Percentiles rank a stretch among this genome's conserved stretches.
Evolutionary conservation across 129 eudicot genomes (phyloP).

Genomic region (Chrysanthemum seticuspe): DNA sequence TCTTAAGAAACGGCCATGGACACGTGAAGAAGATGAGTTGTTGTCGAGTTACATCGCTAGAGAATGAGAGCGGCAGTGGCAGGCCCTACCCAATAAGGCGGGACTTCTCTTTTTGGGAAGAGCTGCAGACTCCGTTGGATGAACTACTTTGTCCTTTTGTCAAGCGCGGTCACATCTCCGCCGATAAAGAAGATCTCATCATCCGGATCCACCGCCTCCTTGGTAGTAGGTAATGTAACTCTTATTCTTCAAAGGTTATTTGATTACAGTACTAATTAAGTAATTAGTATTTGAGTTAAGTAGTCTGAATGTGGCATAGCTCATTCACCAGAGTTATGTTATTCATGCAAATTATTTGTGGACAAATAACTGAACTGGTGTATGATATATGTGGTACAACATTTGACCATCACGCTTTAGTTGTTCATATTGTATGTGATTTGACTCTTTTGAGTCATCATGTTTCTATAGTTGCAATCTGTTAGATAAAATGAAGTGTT

Average conservation of each 20-base stretch:
- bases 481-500: no score
- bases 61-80: conserved; percentile 72
- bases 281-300: no score
- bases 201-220: conserved; percentile 76
- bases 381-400: no score
- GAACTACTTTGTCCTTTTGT: conserved; percentile 72
- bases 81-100: conserved; percentile 53
- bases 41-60: conserved; percentile 41
- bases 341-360: no score
- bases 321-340: no score
- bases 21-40: conserved; percentile 67
- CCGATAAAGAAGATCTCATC: conserved; percentile 79
- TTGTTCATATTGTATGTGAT: no score
- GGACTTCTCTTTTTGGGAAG: conserved; percentile 67
- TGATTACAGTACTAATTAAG: no score
- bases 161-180: conserved; percentile 61
- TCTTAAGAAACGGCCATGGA: conserved; percentile 60
- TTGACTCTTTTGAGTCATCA: no score
- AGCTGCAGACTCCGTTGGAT: conserved; percentile 86
- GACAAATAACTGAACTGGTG: no score
- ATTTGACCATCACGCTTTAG: no score
- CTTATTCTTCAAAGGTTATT: neutral
- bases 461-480: no score
- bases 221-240: conserved; percentile 53
- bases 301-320: no score